phyloP scores from a whole-genome alignment of 306 rosid genomes.

The Medicago lupulina region DNA sequence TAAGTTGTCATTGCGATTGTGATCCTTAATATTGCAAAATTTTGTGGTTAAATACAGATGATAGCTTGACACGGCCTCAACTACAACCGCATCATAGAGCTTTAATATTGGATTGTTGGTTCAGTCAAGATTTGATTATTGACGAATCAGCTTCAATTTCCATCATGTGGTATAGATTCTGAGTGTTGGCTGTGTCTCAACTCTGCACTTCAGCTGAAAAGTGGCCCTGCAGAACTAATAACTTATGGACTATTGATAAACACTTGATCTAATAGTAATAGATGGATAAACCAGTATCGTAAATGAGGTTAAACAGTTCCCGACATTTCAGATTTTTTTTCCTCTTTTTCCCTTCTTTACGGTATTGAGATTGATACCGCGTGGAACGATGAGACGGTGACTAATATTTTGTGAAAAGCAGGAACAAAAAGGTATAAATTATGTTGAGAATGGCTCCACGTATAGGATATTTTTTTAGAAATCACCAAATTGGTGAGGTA shows the following conservation, averaged over 20 bases:
- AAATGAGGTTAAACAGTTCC: constrained; percentile 1
- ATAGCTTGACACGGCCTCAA: not conserved
- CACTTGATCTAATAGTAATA: not conserved
- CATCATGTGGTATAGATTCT: not conserved
- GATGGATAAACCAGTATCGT: not conserved
- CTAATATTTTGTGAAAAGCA: constrained; percentile 44
- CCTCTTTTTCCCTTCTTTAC: not conserved
- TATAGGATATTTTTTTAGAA: constrained; percentile 11
- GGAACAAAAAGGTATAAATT: constrained; percentile 33
- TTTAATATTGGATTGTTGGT: not conserved
- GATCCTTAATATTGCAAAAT: not conserved
- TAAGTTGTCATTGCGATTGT: not conserved
- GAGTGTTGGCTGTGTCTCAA: constrained; percentile 7
- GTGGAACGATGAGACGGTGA: constrained; percentile 34
- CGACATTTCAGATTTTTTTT: not conserved
- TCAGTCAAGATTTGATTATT: constrained; percentile 29
- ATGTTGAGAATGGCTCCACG: constrained; percentile 44
- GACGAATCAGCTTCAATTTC: not conserved
- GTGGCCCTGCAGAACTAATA: not conserved
- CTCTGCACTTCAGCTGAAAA: not conserved
- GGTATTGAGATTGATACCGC: constrained; percentile 18
- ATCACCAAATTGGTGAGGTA: constrained; percentile 39
- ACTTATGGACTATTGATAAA: not conserved
- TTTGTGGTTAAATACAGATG: not conserved
- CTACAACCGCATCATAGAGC: not conserved